phyloP scores from a whole-genome alignment of 2,329 filamentous ascomycete genomes.

The Alternaria ventricosa region DNA sequence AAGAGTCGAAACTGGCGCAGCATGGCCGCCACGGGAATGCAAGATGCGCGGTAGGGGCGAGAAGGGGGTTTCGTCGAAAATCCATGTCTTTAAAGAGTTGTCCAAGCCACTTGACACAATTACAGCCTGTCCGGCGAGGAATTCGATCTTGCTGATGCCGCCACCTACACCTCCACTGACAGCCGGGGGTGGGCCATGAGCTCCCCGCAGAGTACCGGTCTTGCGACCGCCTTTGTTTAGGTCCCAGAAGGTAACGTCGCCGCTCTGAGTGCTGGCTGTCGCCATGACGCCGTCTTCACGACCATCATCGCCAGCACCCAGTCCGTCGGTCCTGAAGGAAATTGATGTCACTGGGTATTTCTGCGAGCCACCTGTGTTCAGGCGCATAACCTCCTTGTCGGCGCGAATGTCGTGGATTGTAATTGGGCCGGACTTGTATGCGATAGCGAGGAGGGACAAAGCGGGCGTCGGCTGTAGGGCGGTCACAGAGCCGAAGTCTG shows the following conservation, averaged over 20 bases:
- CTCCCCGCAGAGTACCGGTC: constrained; percentile 83
- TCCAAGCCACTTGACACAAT: constrained; percentile 89
- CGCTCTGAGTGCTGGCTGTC: constrained; percentile 77
- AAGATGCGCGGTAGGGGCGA: constrained; percentile 84
- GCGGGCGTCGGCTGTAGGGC: constrained; percentile 84
- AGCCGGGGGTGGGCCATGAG: constrained; percentile 78
- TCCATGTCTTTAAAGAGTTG: constrained; percentile 95
- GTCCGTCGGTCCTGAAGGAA: constrained; percentile 86
- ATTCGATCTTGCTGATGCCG: constrained; percentile 87
- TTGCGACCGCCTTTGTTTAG: constrained; percentile 87
- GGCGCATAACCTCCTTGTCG: constrained; percentile 73
- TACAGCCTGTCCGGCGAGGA: constrained; percentile 86
- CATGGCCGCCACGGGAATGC: constrained; percentile 87
- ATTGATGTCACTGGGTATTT: constrained; percentile 78
- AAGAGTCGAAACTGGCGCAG: constrained; percentile 81
- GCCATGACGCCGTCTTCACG: constrained; percentile 89
- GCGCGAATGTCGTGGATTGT: constrained; percentile 81
- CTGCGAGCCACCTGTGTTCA: constrained; percentile 68
- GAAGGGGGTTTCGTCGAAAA: constrained; percentile 92
- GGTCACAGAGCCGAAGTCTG: constrained; percentile 80
- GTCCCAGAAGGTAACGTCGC: constrained; percentile 96
- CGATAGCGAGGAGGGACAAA: constrained; percentile 84
- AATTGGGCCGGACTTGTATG: constrained; percentile 80
- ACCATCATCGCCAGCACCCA: constrained; percentile 87
- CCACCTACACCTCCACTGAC: constrained; percentile 64